phyloP scores from a whole-genome alignment of 2,329 filamentous ascomycete genomes.

The Penicillium concentricum region DNA sequence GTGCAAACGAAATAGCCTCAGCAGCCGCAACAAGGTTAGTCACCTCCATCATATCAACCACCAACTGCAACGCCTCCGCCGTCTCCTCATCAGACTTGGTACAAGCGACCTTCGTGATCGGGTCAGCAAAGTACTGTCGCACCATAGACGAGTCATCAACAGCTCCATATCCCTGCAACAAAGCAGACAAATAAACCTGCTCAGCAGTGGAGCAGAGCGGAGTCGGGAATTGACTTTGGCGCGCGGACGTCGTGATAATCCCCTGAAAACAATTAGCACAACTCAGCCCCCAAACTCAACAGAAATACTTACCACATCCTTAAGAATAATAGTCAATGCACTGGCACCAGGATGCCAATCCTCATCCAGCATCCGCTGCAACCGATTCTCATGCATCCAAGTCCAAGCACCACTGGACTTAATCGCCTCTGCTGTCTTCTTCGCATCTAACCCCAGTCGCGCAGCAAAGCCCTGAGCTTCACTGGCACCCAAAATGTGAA shows the following conservation, averaged over 20 bases:
- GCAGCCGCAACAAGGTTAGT: conserved; percentile 52
- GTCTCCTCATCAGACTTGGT: conserved; percentile 34
- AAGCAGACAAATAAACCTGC: conserved; percentile 61
- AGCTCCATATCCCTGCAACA: conserved; percentile 57
- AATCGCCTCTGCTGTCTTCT: conserved; percentile 45
- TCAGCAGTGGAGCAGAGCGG: conserved; percentile 64
- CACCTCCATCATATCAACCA: conserved; percentile 45
- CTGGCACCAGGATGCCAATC: conserved; percentile 57
- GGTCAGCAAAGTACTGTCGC: conserved; percentile 50
- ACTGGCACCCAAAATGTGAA: conserved; percentile 61
- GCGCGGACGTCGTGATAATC: conserved; percentile 67
- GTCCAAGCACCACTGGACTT: conserved; percentile 53
- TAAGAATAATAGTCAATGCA: conserved; percentile 60
- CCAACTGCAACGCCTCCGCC: conserved; percentile 40
- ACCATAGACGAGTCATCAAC: conserved; percentile 58
- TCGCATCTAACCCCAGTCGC: conserved; percentile 54
- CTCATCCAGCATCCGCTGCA: conserved; percentile 55
- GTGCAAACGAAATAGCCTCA: conserved; percentile 50
- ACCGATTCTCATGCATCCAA: conserved; percentile 63
- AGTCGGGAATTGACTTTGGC: conserved; percentile 57
- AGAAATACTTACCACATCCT: conserved; percentile 49
- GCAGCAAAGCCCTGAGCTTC: conserved; percentile 62
- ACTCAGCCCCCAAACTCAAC: background rate
- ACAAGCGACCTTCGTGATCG: conserved; percentile 41
- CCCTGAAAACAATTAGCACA: conserved; percentile 34